Evolutionary conservation across 768 basidiomycete species (phyloP).

Genomic region (Mycena pura): DNA sequence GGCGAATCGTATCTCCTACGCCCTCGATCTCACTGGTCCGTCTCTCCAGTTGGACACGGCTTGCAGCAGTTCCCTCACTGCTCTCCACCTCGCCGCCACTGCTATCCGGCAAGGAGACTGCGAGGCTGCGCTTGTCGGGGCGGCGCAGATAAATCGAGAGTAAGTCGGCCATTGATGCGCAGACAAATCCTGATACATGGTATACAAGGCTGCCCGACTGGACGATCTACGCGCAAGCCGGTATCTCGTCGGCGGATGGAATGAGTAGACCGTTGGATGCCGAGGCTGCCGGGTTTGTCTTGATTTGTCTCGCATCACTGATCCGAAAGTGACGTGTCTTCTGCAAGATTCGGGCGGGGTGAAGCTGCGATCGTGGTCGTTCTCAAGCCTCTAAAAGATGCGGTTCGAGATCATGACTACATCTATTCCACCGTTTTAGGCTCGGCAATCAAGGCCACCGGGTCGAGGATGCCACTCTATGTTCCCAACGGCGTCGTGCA

Average conservation of each 20-base stretch:
- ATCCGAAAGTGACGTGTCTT: background rate
- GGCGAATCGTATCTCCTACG: constrained; percentile 41
- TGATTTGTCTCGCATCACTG: constrained; percentile 7
- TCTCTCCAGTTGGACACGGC: constrained; percentile 47
- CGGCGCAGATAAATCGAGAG: constrained; percentile 34
- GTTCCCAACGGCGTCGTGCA: constrained; percentile 39
- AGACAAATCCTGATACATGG: constrained; percentile 21
- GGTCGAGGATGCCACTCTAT: constrained; percentile 34
- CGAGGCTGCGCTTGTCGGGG: constrained; percentile 45
- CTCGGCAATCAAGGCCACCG: constrained; percentile 38
- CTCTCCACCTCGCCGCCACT: constrained; percentile 46
- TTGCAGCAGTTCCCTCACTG: constrained; percentile 45
- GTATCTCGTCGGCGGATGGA: constrained; percentile 5
- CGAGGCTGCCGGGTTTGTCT: constrained; percentile 12
- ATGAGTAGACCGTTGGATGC: constrained; percentile 13
- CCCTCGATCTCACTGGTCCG: constrained; percentile 36
- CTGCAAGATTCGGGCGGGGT: constrained; percentile 30
- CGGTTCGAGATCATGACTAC: constrained; percentile 38
- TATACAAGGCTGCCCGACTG: constrained; percentile 21
- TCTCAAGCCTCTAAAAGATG: constrained; percentile 28
- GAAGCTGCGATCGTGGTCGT: constrained; percentile 35
- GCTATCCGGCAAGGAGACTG: constrained; percentile 44
- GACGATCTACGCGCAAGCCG: constrained; percentile 34
- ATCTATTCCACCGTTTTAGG: constrained; percentile 42
- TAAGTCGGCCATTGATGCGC: background rate